Base-by-base conservation (phyloP, 768 basidiomycete species). In the Phylloporus sp. region DNA sequence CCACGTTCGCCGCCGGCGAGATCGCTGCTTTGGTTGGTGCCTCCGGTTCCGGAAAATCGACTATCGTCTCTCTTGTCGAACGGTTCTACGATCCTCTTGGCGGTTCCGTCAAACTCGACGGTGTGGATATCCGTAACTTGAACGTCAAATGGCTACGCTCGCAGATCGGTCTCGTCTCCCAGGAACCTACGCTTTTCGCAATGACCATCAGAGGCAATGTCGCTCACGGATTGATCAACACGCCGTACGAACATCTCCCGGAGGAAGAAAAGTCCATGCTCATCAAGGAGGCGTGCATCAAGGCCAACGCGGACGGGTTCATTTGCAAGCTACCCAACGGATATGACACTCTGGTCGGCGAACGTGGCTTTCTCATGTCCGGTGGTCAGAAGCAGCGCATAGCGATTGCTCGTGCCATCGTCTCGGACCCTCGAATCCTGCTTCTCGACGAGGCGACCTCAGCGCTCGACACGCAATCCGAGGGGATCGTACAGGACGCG, bases 391-490 rank as follows among this genome's bases (percentile, higher is more conserved):
- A 91, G 65, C 74, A 94, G 60, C 87, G 91, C 58, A 74, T 92
- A 31, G 91, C 90, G 3, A 94, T 93, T 58, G 91, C 91, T 28
- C 83, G 89, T 38, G 88, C 89, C 6, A 90, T 91, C 57, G 89
- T 92, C 38, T 90, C 88, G 3, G 86, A 93, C 64, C 90, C 90
- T 3, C 75, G 80, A 27, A 86, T 95, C 48, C 69, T 95, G 17
- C 75, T 95, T n/a, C 77, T 94, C 37, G 91, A 94, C 50, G 91
- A 94, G 55, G 89, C 86, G 10, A 93, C 90, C 2, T 82, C 81
- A 52, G 91, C 90, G 28, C 75, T 93, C n/a, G 91, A 93, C 68
- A 90, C 90, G 0, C 87, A 86, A 55, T 87, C 86, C 4, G 83
- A 86, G 61, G 90, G 89, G 48, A 75, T 93, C 49, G 91, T 95